Conservation (phyloP, 1,284 basidiomycete genomes). For the Xanthoconium separans region DNA sequence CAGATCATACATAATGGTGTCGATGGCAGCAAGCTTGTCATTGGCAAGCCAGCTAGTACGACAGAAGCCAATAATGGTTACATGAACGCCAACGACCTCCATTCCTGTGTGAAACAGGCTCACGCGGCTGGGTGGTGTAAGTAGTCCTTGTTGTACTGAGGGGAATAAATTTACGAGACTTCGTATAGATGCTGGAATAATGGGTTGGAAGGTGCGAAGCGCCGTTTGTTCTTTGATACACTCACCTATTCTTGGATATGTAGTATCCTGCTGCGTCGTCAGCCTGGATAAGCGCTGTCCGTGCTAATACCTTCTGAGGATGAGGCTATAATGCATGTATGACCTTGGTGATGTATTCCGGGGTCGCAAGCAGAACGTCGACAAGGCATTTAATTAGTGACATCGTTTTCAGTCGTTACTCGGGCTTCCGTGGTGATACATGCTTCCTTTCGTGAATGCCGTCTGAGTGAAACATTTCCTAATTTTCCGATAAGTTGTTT, state of each 20-base stretch:
- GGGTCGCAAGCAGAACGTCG: neutral
- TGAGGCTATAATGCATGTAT: too few species aligned
- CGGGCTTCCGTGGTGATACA: too few species aligned
- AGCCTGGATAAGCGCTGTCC: neutral
- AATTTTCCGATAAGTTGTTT: too few species aligned
- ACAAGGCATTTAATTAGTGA: neutral
- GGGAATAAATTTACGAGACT: neutral
- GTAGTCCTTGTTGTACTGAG: neutral
- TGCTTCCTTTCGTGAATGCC: too few species aligned
- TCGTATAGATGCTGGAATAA: neutral
- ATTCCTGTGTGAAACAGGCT: neutral
- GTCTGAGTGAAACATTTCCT: too few species aligned
- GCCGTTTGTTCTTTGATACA: neutral
- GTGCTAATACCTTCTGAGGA: neutral
- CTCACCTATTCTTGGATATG: neutral
- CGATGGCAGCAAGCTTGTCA: too few species aligned
- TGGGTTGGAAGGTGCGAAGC: constrained; percentile 1
- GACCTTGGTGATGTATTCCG: too few species aligned
- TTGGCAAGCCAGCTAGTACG: too few species aligned
- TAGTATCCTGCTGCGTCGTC: neutral
- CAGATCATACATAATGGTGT: too few species aligned
- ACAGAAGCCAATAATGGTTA: neutral
- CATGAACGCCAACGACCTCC: neutral
- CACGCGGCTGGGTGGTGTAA: neutral
- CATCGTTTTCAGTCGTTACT: neutral